phyloP scores from a whole-genome alignment of 176 grass and related monocot genomes.

The Cenchrus fungigraminus region DNA sequence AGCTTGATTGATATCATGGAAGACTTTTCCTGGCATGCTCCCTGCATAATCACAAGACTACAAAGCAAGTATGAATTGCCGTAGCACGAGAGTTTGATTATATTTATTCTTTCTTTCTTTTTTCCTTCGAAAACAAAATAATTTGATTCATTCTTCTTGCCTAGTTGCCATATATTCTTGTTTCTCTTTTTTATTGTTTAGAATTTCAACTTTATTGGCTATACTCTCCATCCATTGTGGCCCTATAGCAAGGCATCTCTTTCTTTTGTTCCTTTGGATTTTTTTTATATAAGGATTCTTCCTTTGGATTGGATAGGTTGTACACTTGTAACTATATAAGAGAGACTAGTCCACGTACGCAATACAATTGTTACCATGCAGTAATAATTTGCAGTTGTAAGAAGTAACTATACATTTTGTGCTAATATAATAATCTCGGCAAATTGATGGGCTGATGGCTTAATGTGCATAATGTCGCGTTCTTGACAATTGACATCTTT shows the following conservation, averaged over 20 bases:
- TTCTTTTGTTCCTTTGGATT: neutral
- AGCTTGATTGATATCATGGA: neutral
- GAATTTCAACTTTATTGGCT: neutral
- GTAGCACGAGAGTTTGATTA: neutral
- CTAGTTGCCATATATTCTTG: neutral
- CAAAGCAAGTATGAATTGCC: neutral
- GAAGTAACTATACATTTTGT: too few species aligned
- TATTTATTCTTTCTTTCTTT: neutral
- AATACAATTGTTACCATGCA: neutral
- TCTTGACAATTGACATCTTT: too few species aligned
- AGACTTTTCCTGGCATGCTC: neutral
- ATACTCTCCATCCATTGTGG: neutral
- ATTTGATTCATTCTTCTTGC: neutral
- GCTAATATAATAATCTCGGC: too few species aligned
- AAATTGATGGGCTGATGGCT: too few species aligned
- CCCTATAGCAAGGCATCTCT: neutral
- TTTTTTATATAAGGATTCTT: neutral
- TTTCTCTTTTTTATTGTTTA: neutral
- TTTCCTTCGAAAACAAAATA: neutral
- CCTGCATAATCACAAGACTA: neutral
- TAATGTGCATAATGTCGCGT: too few species aligned
- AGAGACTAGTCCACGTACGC: neutral
- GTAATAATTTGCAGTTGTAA: neutral
- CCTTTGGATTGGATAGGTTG: too few species aligned
- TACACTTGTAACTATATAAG: neutral